A percentile compares a stretch with the other conserved stretches of the same genome.
Evolutionary conservation across 768 basidiomycete genomes (phyloP).

Genomic region (Amanita pseudoporphyria): DNA sequence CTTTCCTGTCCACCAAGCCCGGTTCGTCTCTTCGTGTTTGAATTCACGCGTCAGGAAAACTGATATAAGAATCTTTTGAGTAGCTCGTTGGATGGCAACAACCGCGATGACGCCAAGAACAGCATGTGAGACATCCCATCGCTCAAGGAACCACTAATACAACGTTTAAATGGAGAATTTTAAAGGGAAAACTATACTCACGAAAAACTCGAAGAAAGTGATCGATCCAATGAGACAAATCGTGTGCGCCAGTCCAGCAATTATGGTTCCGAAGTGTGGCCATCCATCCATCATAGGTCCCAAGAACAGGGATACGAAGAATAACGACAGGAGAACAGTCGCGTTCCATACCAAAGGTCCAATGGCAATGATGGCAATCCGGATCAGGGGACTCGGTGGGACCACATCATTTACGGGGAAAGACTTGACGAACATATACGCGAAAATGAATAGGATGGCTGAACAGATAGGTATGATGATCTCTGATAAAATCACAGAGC

Average conservation of each 20-base stretch:
- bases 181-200: slow-evolving; percentile 33
- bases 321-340: slow-evolving; percentile 70
- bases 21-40: slow-evolving; percentile 97
- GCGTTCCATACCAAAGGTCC: slow-evolving; percentile 97
- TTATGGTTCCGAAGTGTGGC: slow-evolving; percentile 82
- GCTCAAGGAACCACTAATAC: slow-evolving; percentile 85
- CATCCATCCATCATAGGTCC: slow-evolving; percentile 84
- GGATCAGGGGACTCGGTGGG: slow-evolving; percentile 78
- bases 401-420: slow-evolving; percentile 61
- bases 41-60: slow-evolving; percentile 94
- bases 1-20: slow-evolving; percentile 98
- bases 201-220: slow-evolving; percentile 94
- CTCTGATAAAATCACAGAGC: slow-evolving; percentile 74
- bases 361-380: slow-evolving; percentile 80
- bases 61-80: slow-evolving; percentile 91
- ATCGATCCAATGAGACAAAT: slow-evolving; percentile 73
- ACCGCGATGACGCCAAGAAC: slow-evolving; percentile 88
- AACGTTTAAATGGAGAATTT: slow-evolving; percentile 11
- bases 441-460: slow-evolving; percentile 70
- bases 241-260: slow-evolving; percentile 88
- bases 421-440: slow-evolving; percentile 91
- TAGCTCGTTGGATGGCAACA: slow-evolving; percentile 81
- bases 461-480: slow-evolving; percentile 72
- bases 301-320: slow-evolving; percentile 87
- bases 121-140: slow-evolving; percentile 95